A percentile compares a stretch with the other conserved stretches of the same genome.
These are phyloP conservation scores for Colletotrichum tropicale DNA, from an alignment of 2,329 filamentous ascomycete species.

Conservation along the genomic window DNA sequence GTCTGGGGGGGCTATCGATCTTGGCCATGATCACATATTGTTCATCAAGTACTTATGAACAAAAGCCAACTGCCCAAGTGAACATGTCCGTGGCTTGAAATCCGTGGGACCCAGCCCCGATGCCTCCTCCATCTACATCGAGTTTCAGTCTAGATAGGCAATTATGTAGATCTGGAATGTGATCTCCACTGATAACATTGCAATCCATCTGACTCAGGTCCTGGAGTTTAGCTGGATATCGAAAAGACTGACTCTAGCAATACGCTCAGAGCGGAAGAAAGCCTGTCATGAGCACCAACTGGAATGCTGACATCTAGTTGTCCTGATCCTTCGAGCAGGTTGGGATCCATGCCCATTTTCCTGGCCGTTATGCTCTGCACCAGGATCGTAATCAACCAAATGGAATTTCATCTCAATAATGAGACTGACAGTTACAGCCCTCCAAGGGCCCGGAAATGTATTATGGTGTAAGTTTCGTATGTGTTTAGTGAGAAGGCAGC, in stretches of 20 bases:
- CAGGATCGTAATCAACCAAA: not conserved
- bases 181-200: not conserved
- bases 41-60: too few species aligned
- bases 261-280: not conserved
- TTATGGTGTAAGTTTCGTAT: not conserved
- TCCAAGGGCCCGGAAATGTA: not conserved
- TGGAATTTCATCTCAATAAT: not conserved
- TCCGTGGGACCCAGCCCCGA: too few species aligned
- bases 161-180: not conserved
- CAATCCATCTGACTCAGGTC: not conserved
- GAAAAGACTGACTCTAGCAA: not conserved
- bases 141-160: not conserved
- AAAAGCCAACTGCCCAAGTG: too few species aligned
- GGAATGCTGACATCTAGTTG: not conserved
- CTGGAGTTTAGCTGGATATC: accelerated
- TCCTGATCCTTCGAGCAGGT: not conserved
- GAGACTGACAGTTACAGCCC: not conserved
- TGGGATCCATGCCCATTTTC: not conserved
- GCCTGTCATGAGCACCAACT: not conserved
- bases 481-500: not conserved
- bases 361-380: not conserved
- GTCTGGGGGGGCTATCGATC: too few species aligned
- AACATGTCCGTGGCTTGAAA: too few species aligned
- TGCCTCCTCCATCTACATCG: not conserved
- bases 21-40: too few species aligned